These are phyloP conservation scores for Daldinia concentrica DNA, from an alignment of 495 filamentous ascomycete species.

Conservation along the genomic window DNA sequence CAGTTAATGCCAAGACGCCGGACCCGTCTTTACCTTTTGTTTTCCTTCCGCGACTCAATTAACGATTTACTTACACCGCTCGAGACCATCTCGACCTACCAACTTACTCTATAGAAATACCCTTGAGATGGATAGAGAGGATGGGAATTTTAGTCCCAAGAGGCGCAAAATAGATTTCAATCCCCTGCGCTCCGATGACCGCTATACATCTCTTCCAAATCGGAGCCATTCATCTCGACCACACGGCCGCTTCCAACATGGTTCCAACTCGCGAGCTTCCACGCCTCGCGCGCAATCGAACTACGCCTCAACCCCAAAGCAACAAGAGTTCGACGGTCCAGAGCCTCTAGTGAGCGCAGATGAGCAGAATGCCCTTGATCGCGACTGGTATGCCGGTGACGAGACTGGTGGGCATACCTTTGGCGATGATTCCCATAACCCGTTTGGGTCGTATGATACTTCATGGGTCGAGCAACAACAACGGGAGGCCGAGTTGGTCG, in stretches of 20 bases:
- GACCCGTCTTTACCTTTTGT: conserved; percentile 18
- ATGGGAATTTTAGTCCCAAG: conserved; percentile 65
- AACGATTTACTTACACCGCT: conserved; percentile 5
- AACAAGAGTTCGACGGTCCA: conserved; percentile 63
- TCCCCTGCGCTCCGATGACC: conserved; percentile 63
- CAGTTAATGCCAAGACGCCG: neutral
- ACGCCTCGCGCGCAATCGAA: conserved; percentile 61
- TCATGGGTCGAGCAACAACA: conserved; percentile 75
- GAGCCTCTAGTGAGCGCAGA: conserved; percentile 58
- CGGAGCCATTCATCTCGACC: conserved; percentile 53
- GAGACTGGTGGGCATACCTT: conserved; percentile 75
- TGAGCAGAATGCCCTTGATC: conserved; percentile 74
- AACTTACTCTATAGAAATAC: conserved; percentile 24
- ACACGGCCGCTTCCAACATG: conserved; percentile 47
- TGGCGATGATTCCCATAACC: conserved; percentile 75
- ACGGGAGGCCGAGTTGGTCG: conserved; percentile 72
- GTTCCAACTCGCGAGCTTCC: conserved; percentile 50
- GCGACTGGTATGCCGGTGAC: conserved; percentile 87
- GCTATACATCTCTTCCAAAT: conserved; percentile 65
- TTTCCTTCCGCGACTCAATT: conserved; percentile 13
- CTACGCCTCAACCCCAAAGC: conserved; percentile 58
- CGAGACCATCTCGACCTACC: neutral
- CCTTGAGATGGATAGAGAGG: conserved; percentile 49
- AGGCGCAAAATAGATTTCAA: conserved; percentile 69
- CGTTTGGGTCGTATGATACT: conserved; percentile 68